Conservation (phyloP, 148 eudicot species). For the Amaranthus palmeri region DNA sequence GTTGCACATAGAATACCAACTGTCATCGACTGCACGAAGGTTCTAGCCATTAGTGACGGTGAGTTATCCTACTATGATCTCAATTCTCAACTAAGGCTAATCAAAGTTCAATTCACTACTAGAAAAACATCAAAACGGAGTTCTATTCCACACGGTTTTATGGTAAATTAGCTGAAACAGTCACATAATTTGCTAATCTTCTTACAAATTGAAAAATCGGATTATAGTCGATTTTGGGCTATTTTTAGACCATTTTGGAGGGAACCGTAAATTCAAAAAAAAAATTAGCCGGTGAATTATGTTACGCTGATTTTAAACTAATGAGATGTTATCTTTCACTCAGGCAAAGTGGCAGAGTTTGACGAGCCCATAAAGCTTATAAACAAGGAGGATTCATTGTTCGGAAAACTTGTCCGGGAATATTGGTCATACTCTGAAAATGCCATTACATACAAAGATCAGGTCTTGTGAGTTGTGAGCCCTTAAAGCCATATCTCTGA, state of each 20-base stretch:
- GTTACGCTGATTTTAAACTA: neutral
- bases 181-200: too few relatives aligned
- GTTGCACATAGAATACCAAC: conserved; percentile 65
- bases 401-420: conserved; percentile 51
- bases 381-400: conserved; percentile 36
- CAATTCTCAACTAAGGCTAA: too few relatives aligned
- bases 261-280: too few relatives aligned
- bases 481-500: neutral
- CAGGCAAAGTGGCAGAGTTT: conserved; percentile 52
- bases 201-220: too few relatives aligned
- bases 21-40: conserved; percentile 54
- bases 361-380: conserved; percentile 52
- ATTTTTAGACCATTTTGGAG: too few relatives aligned
- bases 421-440: conserved; percentile 29
- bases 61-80: neutral
- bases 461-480: neutral
- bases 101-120: neutral
- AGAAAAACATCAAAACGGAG: too few relatives aligned
- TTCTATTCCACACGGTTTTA: too few relatives aligned
- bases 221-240: too few relatives aligned
- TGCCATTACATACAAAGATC: neutral
- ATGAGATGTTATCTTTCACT: neutral
- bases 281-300: neutral
- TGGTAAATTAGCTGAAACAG: too few relatives aligned
- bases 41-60: conserved; percentile 52